phyloP scores from a whole-genome alignment of 768 basidiomycete species.

The Galerina marginata region DNA sequence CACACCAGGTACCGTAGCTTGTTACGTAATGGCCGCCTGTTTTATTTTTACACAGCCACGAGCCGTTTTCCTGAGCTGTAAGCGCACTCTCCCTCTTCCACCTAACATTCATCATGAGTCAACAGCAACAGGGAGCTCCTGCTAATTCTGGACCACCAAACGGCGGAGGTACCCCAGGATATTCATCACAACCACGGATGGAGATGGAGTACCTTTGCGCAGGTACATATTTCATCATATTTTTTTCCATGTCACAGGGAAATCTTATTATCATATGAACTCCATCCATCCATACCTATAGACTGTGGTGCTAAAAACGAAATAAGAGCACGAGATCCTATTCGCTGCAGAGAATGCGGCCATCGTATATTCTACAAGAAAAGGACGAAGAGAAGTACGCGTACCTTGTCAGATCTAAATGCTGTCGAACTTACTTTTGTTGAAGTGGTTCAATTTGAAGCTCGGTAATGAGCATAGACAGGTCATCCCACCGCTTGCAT shows the following conservation, averaged over 20 bases:
- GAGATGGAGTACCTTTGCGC: slow-evolving; percentile 91
- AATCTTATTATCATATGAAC: slow-evolving; percentile 8
- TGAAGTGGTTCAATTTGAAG: slow-evolving; percentile 85
- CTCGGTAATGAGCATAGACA: slow-evolving; percentile 52
- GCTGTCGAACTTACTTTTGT: slow-evolving; percentile 15
- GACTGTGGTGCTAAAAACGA: slow-evolving; percentile 94
- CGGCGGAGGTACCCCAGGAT: slow-evolving; percentile 28
- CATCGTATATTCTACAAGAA: slow-evolving; percentile 99
- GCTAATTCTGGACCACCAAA: slow-evolving; percentile 18
- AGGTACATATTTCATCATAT: slow-evolving; percentile 48
- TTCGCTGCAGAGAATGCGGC: slow-evolving; percentile 95
- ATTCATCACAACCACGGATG: slow-evolving; percentile 46
- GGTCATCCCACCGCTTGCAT: neutral
- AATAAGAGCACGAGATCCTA: slow-evolving; percentile 89
- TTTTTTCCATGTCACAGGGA: neutral
- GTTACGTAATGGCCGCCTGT: slow-evolving; percentile 2
- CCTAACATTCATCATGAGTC: slow-evolving; percentile 21
- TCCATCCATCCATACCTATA: neutral
- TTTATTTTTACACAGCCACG: no score
- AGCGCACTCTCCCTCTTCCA: neutral
- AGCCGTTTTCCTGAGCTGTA: no score
- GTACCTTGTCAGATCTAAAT: neutral
- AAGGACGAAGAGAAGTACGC: slow-evolving; percentile 89
- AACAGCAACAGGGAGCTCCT: slow-evolving; percentile 20
- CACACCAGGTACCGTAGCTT: no score